A percentile compares a stretch with the other conserved stretches of the same genome.
phyloP scores from a whole-genome alignment of 257 asterid genomes.

The Paraleonurus japonicus region DNA sequence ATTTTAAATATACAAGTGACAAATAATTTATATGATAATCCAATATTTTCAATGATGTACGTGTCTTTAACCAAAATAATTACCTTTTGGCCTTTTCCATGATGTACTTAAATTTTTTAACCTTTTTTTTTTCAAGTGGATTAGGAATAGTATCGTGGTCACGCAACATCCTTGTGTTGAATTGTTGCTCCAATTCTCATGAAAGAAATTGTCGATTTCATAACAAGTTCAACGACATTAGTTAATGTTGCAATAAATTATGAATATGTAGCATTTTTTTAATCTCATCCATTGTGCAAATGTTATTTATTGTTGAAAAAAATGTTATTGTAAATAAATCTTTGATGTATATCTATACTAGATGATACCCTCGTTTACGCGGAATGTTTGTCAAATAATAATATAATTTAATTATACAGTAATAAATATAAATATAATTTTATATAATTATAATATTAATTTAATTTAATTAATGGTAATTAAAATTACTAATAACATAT shows the following conservation, averaged over 20 bases:
- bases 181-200: conserved; percentile 1
- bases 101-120: not conserved
- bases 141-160: not conserved
- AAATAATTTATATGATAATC: not conserved
- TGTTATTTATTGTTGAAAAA: not conserved
- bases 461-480: no score
- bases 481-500: no score
- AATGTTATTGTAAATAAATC: no score
- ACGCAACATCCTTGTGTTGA: not conserved
- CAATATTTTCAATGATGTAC: not conserved
- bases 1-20: not conserved
- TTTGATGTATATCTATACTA: no score
- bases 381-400: no score
- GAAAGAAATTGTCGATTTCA: not conserved
- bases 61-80: not conserved
- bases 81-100: not conserved
- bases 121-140: not conserved
- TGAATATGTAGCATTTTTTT: not conserved
- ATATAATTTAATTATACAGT: no score
- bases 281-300: not conserved
- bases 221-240: not conserved
- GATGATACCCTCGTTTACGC: no score
- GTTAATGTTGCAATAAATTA: not conserved
- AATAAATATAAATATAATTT: no score
- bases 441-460: no score